Evolutionary conservation across 352 stramenopile species (phyloP).

Genomic region (Peronospora belbahrii): DNA sequence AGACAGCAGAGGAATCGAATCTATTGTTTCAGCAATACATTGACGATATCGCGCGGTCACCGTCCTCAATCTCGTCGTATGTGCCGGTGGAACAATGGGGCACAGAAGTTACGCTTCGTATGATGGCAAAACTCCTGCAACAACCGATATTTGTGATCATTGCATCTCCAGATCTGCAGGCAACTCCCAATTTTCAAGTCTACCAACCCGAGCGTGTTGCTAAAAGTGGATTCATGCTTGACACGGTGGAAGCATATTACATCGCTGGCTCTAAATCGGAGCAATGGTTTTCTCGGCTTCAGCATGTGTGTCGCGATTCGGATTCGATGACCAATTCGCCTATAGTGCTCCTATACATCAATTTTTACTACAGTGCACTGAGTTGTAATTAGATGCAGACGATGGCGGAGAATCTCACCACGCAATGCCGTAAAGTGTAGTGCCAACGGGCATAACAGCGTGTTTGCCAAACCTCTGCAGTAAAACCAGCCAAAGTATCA

Average conservation of each 20-base stretch:
- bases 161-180: conserved; percentile 5
- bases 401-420: background rate
- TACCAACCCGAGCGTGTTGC: conserved; percentile 4
- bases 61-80: conserved; percentile 1
- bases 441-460: too few species aligned
- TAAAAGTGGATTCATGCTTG: conserved; percentile 1
- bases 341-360: conserved; percentile 9
- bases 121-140: conserved; percentile 17
- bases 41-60: conserved; percentile 1
- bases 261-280: background rate
- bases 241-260: conserved; percentile 11
- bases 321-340: background rate
- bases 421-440: too few species aligned
- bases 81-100: conserved; percentile 5
- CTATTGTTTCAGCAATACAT: conserved; percentile 7
- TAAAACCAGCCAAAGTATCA: too few species aligned
- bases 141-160: conserved; percentile 10
- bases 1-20: conserved; percentile 8
- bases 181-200: conserved; percentile 4
- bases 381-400: background rate
- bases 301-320: background rate
- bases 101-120: conserved; percentile 10
- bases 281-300: conserved; percentile 4
- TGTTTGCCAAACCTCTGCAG: background rate
- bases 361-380: conserved; percentile 9